phyloP scores from a whole-genome alignment of 139 green algal species.

The Closterium sp. region DNA sequence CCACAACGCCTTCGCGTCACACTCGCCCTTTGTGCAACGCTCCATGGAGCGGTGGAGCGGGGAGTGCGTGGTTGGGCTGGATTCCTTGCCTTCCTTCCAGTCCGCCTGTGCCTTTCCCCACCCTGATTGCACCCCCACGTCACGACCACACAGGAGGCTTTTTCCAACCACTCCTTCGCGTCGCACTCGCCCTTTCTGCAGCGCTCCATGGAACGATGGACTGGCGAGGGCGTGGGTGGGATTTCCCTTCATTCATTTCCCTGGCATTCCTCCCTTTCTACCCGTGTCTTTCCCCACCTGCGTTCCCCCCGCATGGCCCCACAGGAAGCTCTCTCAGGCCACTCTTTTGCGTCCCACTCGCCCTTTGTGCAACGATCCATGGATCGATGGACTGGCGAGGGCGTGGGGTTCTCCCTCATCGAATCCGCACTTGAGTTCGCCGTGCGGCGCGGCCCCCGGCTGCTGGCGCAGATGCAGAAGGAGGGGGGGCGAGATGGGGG shows the following conservation, averaged over 20 bases:
- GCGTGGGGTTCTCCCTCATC: slow-evolving; percentile 50
- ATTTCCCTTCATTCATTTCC: too few species aligned
- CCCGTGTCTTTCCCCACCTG: too few species aligned
- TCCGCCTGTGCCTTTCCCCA: too few species aligned
- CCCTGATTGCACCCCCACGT: too few species aligned
- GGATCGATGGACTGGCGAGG: slow-evolving; percentile 7
- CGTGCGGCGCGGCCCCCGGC: background rate
- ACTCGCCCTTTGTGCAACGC: background rate
- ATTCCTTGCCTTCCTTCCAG: too few species aligned
- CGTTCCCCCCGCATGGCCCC: background rate
- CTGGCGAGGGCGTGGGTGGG: too few species aligned
- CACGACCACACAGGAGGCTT: too few species aligned
- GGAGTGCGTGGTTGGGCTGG: slow-evolving; percentile 29
- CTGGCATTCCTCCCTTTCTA: too few species aligned
- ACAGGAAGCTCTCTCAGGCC: background rate
- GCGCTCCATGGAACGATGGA: too few species aligned
- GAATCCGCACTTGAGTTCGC: slow-evolving; percentile 4
- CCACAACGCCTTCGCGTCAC: background rate
- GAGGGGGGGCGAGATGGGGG: background rate
- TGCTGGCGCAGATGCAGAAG: background rate
- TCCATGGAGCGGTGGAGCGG: slow-evolving; percentile 19
- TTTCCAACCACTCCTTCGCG: too few species aligned
- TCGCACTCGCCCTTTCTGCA: too few species aligned
- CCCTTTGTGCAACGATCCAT: slow-evolving; percentile 5
- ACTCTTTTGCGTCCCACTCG: background rate